phyloP scores from a whole-genome alignment of 2,329 filamentous ascomycete species.

The Whalleya microplaca region DNA sequence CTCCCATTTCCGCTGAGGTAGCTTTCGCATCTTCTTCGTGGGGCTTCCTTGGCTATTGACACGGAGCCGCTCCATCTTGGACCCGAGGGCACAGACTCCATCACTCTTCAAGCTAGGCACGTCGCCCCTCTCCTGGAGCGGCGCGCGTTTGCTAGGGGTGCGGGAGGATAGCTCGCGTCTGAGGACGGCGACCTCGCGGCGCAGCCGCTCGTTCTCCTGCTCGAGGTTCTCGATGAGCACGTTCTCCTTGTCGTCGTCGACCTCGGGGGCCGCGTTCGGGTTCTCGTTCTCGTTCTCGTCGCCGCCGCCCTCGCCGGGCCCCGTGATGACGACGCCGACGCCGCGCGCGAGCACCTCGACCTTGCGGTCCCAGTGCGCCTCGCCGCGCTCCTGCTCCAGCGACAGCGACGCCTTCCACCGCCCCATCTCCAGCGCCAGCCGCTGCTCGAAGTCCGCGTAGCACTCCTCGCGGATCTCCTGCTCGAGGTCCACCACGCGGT shows the following conservation, averaged over 20 bases:
- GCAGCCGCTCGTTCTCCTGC: constrained; percentile 71
- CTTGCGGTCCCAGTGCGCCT: constrained; percentile 88
- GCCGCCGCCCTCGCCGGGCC: no score
- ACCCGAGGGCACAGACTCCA: constrained; percentile 43
- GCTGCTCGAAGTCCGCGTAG: constrained; percentile 80
- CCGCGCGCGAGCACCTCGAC: constrained; percentile 71
- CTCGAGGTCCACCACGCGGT: constrained; percentile 70
- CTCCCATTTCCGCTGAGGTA: constrained; percentile 55
- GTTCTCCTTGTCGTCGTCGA: constrained; percentile 63
- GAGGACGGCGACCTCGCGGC: constrained; percentile 65
- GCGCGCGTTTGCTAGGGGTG: constrained; percentile 65
- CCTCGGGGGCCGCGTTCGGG: constrained; percentile 50
- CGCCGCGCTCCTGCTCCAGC: constrained; percentile 76
- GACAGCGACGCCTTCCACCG: constrained; percentile 82
- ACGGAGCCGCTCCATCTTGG: constrained; percentile 54
- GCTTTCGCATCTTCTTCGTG: constrained; percentile 55
- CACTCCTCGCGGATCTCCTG: constrained; percentile 88
- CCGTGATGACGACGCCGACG: constrained; percentile 46
- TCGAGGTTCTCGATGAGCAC: constrained; percentile 66
- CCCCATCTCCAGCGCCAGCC: constrained; percentile 72
- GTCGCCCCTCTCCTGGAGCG: constrained; percentile 59
- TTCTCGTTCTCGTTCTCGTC: constrained; percentile 29
- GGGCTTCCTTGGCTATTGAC: constrained; percentile 49
- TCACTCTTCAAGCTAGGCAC: constrained; percentile 22
- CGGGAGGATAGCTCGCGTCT: constrained; percentile 67